These are phyloP conservation scores for Starmerella powellii DNA, from an alignment of 805 yeast species.

Conservation along the genomic window DNA sequence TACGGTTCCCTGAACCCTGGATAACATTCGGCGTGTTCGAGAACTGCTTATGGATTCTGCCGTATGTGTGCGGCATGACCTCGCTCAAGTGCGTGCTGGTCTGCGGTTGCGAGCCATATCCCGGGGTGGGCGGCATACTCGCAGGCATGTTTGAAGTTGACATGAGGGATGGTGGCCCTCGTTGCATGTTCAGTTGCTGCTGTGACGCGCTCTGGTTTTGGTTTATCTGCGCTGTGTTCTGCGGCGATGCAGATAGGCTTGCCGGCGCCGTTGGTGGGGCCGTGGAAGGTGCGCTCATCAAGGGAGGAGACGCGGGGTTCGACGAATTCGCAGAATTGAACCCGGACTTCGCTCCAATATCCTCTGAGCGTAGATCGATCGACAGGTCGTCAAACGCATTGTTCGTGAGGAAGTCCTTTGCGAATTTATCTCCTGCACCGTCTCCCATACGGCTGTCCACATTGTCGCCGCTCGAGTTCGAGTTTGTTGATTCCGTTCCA, in stretches of 20 bases:
- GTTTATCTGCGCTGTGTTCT: background rate
- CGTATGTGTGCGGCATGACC: conserved; percentile 14
- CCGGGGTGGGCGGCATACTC: background rate
- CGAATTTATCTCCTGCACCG: no score
- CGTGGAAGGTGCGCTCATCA: background rate
- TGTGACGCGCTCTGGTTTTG: background rate
- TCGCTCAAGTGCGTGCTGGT: background rate
- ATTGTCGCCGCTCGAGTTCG: no score
- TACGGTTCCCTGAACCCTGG: background rate
- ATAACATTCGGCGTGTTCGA: background rate
- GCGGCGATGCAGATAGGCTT: conserved; percentile 3
- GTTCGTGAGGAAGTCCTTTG: no score
- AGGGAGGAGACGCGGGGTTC: background rate
- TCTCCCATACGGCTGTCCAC: no score
- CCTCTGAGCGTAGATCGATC: background rate
- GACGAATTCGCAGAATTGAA: background rate
- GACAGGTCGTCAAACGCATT: background rate
- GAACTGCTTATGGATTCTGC: conserved; percentile 17
- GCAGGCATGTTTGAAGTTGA: no score
- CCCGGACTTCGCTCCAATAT: background rate
- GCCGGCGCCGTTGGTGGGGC: conserved; percentile 1
- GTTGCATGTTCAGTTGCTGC: conserved; percentile 1
- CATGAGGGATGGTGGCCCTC: background rate
- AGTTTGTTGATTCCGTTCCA: no score
- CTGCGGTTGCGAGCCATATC: background rate